Percentiles rank a stretch among this genome's conserved stretches.
Conservation (phyloP, 2,329 filamentous ascomycete genomes). For the Cladosporium cucumerinum region DNA sequence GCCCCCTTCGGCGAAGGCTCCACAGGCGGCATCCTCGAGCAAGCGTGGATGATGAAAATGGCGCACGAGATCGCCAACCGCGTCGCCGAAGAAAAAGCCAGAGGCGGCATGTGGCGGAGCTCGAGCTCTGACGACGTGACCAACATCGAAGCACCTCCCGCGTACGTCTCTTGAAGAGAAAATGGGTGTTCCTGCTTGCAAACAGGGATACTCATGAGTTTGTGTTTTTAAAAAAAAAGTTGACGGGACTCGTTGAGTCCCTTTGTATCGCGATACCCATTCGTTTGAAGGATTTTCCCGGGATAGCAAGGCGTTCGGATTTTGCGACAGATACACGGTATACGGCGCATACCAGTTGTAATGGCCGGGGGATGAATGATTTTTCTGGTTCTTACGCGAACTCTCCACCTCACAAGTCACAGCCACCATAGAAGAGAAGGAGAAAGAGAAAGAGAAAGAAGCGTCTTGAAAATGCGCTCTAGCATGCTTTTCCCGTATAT, state of each 20-base stretch:
- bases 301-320: conserved; percentile 1
- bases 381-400: background rate
- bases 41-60: conserved; percentile 90
- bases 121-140: background rate
- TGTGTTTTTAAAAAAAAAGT: background rate
- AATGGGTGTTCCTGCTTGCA: background rate
- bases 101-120: conserved; percentile 24
- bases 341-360: conserved; percentile 8
- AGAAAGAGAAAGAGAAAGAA: background rate
- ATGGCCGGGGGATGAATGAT: background rate
- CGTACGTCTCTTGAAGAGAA: conserved; percentile 33
- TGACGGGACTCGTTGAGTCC: background rate
- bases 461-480: background rate
- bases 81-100: conserved; percentile 78
- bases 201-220: background rate
- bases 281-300: background rate
- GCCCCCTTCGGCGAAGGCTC: conserved; percentile 22
- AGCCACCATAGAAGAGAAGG: background rate
- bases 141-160: conserved; percentile 33
- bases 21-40: conserved; percentile 61
- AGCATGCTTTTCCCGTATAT: background rate
- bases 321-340: background rate
- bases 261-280: conserved; percentile 7
- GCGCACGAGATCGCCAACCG: conserved; percentile 84
- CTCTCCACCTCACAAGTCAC: background rate